A percentile compares a stretch with the other conserved stretches of the same genome.
phyloP scores from a whole-genome alignment of 2,329 filamentous ascomycete genomes.

The Epichloe amarillans region DNA sequence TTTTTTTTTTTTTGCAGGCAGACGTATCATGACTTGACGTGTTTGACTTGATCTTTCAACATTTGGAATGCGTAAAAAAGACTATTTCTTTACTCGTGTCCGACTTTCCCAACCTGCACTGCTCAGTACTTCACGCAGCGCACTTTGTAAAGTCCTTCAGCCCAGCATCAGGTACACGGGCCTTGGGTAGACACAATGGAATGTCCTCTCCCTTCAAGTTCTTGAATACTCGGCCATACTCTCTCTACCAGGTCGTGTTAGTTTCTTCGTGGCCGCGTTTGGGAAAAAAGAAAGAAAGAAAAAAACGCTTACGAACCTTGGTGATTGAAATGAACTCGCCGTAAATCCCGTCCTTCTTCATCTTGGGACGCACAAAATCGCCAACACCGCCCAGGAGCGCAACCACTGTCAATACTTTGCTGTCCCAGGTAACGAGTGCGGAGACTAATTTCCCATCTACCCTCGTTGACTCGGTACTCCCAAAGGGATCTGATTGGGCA shows the following conservation, averaged over 20 bases:
- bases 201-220: constrained; percentile 17
- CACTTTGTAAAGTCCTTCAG: constrained; percentile 15
- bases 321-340: constrained; percentile 20
- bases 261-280: neutral
- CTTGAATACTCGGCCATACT: constrained; percentile 17
- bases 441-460: constrained; percentile 25
- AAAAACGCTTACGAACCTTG: constrained; percentile 8
- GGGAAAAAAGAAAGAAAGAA: fast-evolving
- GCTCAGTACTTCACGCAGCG: neutral
- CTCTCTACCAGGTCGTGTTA: constrained; percentile 10
- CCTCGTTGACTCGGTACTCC: constrained; percentile 24
- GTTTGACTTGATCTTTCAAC: no score
- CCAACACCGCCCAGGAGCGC: constrained; percentile 25
- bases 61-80: no score
- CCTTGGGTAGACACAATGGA: constrained; percentile 15
- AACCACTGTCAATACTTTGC: constrained; percentile 27
- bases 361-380: constrained; percentile 23
- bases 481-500: constrained; percentile 20
- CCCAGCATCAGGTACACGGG: constrained; percentile 12
- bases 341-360: constrained; percentile 25
- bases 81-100: no score
- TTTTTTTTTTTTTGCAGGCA: no score
- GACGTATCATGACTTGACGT: no score
- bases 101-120: no score
- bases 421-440: constrained; percentile 29